Evolutionary conservation across 2,329 filamentous ascomycete genomes (phyloP).

Genomic region (Fusarium succisae): DNA sequence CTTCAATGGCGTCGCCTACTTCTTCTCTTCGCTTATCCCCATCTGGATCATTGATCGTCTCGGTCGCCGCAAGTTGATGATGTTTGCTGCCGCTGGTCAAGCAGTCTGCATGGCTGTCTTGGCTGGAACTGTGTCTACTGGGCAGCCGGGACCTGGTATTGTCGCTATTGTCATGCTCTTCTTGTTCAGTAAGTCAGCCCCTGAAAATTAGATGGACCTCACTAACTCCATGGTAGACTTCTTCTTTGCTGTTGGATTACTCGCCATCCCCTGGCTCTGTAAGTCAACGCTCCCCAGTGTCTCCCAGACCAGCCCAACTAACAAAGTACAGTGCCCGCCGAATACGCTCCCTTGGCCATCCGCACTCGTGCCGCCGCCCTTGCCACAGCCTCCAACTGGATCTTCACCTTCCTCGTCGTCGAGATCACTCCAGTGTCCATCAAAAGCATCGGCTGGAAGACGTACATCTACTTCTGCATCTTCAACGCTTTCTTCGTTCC

Average conservation of each 20-base stretch:
- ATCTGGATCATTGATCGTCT: constrained; percentile 52
- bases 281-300: background rate
- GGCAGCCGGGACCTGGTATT: constrained; percentile 50
- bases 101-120: constrained; percentile 57
- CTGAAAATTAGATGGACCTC: accelerated
- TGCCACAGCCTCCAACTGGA: constrained; percentile 51
- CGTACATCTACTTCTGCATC: constrained; percentile 51
- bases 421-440: constrained; percentile 52
- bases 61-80: constrained; percentile 67
- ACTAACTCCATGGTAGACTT: constrained; percentile 40
- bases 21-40: constrained; percentile 41
- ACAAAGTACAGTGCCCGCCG: constrained; percentile 49
- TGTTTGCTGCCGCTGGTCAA: constrained; percentile 54
- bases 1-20: constrained; percentile 56
- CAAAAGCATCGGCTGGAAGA: constrained; percentile 49
- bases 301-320: background rate
- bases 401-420: constrained; percentile 51
- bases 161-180: constrained; percentile 57
- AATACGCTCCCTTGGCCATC: constrained; percentile 54
- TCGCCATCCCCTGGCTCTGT: constrained; percentile 52
- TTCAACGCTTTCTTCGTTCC: constrained; percentile 53
- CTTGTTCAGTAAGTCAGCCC: constrained; percentile 44
- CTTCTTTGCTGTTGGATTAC: constrained; percentile 53
- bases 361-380: constrained; percentile 51
- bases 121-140: constrained; percentile 54